phyloP scores from a whole-genome alignment of 2,329 filamentous ascomycete genomes.

The Trichophyton benhamiae region DNA sequence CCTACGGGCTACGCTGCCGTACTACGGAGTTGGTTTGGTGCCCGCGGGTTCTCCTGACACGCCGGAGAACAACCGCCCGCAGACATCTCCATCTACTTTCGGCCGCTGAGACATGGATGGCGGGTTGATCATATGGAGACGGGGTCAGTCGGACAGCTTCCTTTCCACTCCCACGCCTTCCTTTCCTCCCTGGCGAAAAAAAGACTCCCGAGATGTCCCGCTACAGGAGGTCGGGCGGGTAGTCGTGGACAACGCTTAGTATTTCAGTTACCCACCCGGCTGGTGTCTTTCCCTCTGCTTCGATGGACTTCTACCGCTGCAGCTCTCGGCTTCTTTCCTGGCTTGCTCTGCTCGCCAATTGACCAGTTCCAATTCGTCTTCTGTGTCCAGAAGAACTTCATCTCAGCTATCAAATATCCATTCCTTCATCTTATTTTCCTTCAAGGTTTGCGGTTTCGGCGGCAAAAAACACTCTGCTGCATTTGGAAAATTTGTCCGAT shows the following conservation, averaged over 20 bases:
- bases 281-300: neutral
- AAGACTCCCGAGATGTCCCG: constrained; percentile 1
- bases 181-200: neutral
- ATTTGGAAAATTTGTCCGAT: neutral
- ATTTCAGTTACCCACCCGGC: neutral
- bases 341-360: neutral
- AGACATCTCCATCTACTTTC: neutral
- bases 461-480: constrained; percentile 4
- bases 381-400: too few species aligned
- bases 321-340: neutral
- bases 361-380: neutral
- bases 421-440: neutral
- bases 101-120: neutral
- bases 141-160: neutral
- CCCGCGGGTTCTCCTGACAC: neutral
- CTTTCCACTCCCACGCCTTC: neutral
- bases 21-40: neutral
- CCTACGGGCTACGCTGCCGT: too few species aligned
- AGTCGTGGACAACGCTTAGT: neutral
- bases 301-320: neutral
- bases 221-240: neutral
- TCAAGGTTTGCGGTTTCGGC: neutral
- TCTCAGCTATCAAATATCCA: too few species aligned
- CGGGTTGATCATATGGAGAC: neutral
- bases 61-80: neutral